Evolutionary conservation across 2,329 filamentous ascomycete genomes (phyloP), one percentile per base, ranked within the genome.

Genomic region (Aaosphaeria arxii): DNA sequence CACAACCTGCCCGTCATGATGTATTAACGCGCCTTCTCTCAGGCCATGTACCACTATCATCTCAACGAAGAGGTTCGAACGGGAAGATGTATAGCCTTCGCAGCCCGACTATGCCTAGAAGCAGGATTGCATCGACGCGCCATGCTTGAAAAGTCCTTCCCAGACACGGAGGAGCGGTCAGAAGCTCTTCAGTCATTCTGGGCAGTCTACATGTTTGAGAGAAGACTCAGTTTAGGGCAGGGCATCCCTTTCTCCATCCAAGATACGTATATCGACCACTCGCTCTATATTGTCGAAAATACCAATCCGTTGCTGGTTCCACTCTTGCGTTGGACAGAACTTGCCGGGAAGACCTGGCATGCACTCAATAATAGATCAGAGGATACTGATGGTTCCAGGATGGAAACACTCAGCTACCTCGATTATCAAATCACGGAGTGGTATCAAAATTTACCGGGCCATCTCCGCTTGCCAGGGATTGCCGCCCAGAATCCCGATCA

Each of bases 141-240:
- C 6, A 52, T 46, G 44, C 46, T 52, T 0, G 49, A 52, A 6
- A 52, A 44, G 41, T 32, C 46, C 3, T 52, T 49, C n/a, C 49
- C 49, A 30, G 38, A 47, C 11, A 11, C 43, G 11, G 35, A 29
- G 30, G 40, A 41, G 36, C 45, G 47, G 40, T 9, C 30, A 6
- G 50, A 52, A 40, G 50, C 50, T 17, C 43, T 52, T 24, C 47
- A 52, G 13, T 41, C 50, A 28, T 52, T 52, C 28, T 52, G 50
- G 50, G 50, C 50, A 17, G 50, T 52, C 5, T 52, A 49, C n/a
- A 52, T 52, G 50, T 33, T 52, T 11, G 50, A 52, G 33, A 42
- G 50, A 11, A 33, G 50, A 43, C 33, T 52, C 7, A 52, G 50
- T 31, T 17, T 52, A 17, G 50, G 50, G 29, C 50, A 52, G 44